These are phyloP conservation scores for Microthlaspi erraticum DNA, from an alignment of 345 rosid species.

Conservation along the genomic window DNA sequence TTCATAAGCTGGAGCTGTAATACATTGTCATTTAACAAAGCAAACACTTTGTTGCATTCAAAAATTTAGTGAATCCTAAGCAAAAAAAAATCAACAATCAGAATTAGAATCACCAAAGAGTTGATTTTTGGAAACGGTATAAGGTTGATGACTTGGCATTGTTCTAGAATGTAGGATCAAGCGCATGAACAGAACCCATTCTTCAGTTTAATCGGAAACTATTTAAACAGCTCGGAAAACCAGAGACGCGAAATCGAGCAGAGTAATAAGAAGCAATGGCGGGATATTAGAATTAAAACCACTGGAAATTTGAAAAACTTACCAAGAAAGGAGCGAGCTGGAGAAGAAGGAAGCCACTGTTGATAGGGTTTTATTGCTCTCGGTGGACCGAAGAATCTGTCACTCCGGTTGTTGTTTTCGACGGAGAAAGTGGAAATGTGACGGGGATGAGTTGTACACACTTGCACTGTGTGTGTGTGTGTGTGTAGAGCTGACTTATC, in stretches of 20 bases:
- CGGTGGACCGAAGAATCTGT: constrained; percentile 1
- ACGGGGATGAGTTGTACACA: no score
- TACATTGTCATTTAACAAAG: not conserved
- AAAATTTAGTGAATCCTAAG: no score
- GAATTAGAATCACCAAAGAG: not conserved
- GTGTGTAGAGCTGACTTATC: no score
- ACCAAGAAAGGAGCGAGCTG: constrained; percentile 39
- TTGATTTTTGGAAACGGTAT: not conserved
- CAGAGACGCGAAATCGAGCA: not conserved
- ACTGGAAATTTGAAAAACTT: not conserved
- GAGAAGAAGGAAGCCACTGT: constrained; percentile 44
- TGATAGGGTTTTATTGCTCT: not conserved
- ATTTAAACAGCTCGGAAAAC: not conserved
- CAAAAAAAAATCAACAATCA: constrained; percentile 4
- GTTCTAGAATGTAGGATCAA: not conserved
- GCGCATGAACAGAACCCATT: not conserved
- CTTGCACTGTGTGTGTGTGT: no score
- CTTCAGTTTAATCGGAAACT: not conserved
- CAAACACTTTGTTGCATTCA: not conserved
- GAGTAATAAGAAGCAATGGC: constrained; percentile 25
- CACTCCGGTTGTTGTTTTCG: constrained; percentile 21
- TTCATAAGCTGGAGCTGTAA: no score
- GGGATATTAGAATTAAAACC: constrained; percentile 22
- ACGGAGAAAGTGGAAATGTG: constrained; percentile 13
- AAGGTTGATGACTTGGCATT: constrained; percentile 25